Evolutionary conservation across 2,329 filamentous ascomycete genomes (phyloP).

Genomic region (Helotiales sp.): DNA sequence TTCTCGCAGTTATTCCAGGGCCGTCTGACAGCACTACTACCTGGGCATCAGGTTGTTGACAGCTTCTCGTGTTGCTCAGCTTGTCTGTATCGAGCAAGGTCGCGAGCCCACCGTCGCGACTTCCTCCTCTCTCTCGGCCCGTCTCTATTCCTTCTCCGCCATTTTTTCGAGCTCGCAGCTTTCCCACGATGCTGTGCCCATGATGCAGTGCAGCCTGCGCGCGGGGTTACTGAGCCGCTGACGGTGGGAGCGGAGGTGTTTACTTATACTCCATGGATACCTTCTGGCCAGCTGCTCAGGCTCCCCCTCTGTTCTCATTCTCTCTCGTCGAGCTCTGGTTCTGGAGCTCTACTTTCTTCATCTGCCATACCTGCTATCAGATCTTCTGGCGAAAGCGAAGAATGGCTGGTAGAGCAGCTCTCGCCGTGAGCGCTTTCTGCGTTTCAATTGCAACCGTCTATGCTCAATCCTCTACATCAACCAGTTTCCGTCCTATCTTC

Average conservation of each 20-base stretch:
- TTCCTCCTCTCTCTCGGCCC: background rate
- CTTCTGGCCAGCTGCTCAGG: background rate
- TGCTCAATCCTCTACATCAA: conserved; percentile 21
- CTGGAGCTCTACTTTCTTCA: conserved; percentile 15
- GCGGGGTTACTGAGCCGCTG: background rate
- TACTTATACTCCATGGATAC: conserved; percentile 4
- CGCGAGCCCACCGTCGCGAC: too few species aligned
- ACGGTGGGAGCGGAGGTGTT: background rate
- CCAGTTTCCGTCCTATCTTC: conserved; percentile 35
- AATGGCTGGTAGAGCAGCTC: conserved; percentile 15
- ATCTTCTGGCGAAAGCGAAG: conserved; percentile 13
- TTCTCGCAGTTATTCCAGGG: too few species aligned
- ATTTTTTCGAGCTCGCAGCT: too few species aligned
- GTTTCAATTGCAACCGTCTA: conserved; percentile 12
- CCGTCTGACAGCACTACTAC: too few species aligned
- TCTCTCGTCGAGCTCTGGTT: conserved; percentile 4
- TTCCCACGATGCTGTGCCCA: too few species aligned
- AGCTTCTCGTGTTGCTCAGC: too few species aligned
- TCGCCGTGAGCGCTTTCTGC: conserved; percentile 17
- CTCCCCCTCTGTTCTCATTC: background rate
- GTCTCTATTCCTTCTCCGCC: background rate
- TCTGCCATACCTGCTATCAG: conserved; percentile 7
- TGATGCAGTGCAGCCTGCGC: background rate
- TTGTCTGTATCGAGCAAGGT: too few species aligned
- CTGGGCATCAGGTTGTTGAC: too few species aligned